phyloP scores from a whole-genome alignment of 306 rosid species.

The Purshia tridentata region DNA sequence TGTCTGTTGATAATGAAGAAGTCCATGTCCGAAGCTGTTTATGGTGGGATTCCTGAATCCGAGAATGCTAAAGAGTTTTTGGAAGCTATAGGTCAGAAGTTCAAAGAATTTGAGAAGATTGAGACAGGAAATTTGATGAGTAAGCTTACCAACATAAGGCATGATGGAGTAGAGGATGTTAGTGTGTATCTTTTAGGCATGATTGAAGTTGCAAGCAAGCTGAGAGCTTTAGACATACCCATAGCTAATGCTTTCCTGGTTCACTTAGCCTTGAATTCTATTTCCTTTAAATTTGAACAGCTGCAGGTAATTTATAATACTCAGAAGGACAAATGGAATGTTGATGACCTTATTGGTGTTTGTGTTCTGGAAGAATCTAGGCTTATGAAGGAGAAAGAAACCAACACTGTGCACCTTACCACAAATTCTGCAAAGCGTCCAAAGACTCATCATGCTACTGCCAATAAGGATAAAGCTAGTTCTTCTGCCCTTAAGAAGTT shows the following conservation, averaged over 20 bases:
- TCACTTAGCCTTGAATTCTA: not conserved
- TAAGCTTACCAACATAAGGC: not conserved
- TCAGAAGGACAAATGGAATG: not conserved
- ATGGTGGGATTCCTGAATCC: not conserved
- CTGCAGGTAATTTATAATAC: too few species aligned
- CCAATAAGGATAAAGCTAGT: too few species aligned
- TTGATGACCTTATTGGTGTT: not conserved
- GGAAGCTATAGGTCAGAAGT: not conserved
- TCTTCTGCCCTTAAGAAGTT: too few species aligned
- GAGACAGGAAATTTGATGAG: not conserved
- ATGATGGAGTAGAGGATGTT: not conserved
- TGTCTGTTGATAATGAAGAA: not conserved
- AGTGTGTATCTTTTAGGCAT: too few species aligned
- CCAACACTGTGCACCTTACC: not conserved
- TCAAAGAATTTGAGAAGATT: not conserved
- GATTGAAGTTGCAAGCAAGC: not conserved
- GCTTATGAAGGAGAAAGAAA: not conserved
- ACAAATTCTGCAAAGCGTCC: not conserved
- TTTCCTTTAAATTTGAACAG: too few species aligned
- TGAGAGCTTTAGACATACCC: not conserved
- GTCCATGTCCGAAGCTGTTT: not conserved
- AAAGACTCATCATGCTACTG: not conserved
- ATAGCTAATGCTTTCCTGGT: not conserved
- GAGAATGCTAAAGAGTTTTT: not conserved
- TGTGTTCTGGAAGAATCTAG: not conserved